A percentile compares a stretch with the other conserved stretches of the same genome.
Conservation (phyloP, 1,139 yeast genomes). For the Torulaspora globosa region DNA sequence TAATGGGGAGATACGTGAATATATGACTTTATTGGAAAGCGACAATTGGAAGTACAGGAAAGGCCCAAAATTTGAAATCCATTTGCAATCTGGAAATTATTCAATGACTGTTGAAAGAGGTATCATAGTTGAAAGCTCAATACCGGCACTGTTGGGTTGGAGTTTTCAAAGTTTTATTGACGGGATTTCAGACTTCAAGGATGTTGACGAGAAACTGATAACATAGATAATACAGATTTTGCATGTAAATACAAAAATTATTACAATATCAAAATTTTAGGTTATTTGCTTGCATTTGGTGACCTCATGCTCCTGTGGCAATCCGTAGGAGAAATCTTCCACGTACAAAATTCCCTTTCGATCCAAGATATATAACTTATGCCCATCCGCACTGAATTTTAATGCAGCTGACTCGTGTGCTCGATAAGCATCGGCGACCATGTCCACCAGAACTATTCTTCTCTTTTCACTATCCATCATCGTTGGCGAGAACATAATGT, state of each 20-base stretch:
- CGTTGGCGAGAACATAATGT: conserved; percentile 61
- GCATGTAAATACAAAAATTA: not conserved
- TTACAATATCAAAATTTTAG: conserved; percentile 14
- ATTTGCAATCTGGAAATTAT: conserved; percentile 18
- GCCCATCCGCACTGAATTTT: conserved; percentile 74
- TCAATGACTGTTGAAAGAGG: conserved; percentile 32
- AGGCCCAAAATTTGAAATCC: conserved; percentile 32
- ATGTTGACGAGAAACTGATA: conserved; percentile 3
- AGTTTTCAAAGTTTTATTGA: conserved; percentile 56
- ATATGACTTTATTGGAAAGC: conserved; percentile 24
- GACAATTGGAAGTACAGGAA: conserved; percentile 30
- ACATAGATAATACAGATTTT: not conserved
- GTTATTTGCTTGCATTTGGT: conserved; percentile 63
- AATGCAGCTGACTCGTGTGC: conserved; percentile 70
- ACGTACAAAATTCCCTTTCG: conserved; percentile 73
- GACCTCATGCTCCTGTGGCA: conserved; percentile 74
- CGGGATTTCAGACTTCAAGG: not conserved
- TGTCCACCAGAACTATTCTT: conserved; percentile 68
- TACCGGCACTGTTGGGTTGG: conserved; percentile 24
- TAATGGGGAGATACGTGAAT: conserved; percentile 25
- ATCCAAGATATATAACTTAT: conserved; percentile 69
- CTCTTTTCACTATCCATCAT: conserved; percentile 51
- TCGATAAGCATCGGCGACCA: conserved; percentile 68
- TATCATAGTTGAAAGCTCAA: conserved; percentile 19
- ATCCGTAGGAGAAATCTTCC: conserved; percentile 84